Conservation (phyloP, 495 filamentous ascomycete genomes). For the Hyphodiscus hymeniophilus region DNA sequence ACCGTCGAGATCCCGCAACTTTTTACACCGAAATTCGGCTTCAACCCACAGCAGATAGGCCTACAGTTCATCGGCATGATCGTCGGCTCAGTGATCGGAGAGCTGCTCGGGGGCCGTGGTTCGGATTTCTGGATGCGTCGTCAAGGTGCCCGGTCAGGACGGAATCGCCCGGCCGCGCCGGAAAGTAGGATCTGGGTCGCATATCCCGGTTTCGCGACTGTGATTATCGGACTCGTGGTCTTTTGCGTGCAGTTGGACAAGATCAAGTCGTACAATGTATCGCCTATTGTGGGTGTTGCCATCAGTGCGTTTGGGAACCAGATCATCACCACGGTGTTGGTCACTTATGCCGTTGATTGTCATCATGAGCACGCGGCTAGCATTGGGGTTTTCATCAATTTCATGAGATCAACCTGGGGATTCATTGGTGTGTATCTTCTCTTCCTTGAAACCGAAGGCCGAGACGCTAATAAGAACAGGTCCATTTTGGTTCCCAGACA, state of each 20-base stretch:
- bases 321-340: constrained; percentile 43
- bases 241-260: constrained; percentile 36
- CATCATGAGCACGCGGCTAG: constrained; percentile 39
- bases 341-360: constrained; percentile 46
- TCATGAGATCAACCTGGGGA: constrained; percentile 44
- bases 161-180: constrained; percentile 22
- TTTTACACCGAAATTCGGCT: constrained; percentile 38
- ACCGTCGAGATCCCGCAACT: constrained; percentile 47
- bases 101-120: constrained; percentile 41
- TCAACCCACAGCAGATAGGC: constrained; percentile 45
- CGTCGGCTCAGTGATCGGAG: constrained; percentile 45
- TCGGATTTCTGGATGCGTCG: constrained; percentile 42
- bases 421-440: constrained; percentile 43
- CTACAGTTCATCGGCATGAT: constrained; percentile 45
- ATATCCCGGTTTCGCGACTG: constrained; percentile 37
- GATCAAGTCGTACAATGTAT: constrained; percentile 34
- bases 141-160: constrained; percentile 21
- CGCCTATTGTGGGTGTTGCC: constrained; percentile 41
- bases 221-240: constrained; percentile 40
- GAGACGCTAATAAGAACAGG: neutral
- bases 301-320: constrained; percentile 44
- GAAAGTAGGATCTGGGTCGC: constrained; percentile 43
- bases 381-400: constrained; percentile 47
- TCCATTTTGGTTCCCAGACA: constrained; percentile 34
- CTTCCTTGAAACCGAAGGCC: constrained; percentile 25